Evolutionary conservation across 2,329 filamentous ascomycete species (phyloP), one percentile per base, ranked within the genome.

Genomic region (Teratosphaeria nubilosa): DNA sequence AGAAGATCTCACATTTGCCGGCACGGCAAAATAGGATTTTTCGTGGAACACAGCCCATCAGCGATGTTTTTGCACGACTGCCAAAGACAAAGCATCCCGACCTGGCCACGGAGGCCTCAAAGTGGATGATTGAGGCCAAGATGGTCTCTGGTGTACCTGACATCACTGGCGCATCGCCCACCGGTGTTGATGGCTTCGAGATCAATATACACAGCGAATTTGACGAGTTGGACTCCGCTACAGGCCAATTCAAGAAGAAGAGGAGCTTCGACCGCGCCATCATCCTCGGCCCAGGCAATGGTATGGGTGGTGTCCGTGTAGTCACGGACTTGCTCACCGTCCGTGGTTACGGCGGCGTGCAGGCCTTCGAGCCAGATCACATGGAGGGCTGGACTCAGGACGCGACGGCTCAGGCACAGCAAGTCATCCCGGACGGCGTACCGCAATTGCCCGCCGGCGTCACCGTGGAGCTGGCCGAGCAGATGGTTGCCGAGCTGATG

Each of bases 211-310:
- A 94, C 66, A 88, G 90, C 62, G 88, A 92, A 67, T 95, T 90
- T 60, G 85, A 92, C 54, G 91, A 96, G 69, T 76, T 86, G 20
- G 82, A 88, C 64, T 71, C 75, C 3, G 73, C 73, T 16, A 80
- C 79, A 24, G 77, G 80, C 53, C 79, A 81, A 79, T 83, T 41
- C 30, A 65, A 64, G 83, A 85, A 73, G 63, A 67, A 69, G 11
- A 85, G 90, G 60, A 90, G 87, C 70, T 95, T 95, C 72, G 90
- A 91, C 56, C 85, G 91, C 55, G 87, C 84, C 0, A 90, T 95
- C 69, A 77, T 91, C 48, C 79, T 95, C 20, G 89, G 89, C 0
- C 90, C 90, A 1, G 89, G 88, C 32, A 30, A 22, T 7, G 80
- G 80, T 34, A 80, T 84, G 5, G 77, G 79, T 52, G 82, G 83